phyloP scores from a whole-genome alignment of 805 yeast species.

The Jamesozyma spencerorum region DNA sequence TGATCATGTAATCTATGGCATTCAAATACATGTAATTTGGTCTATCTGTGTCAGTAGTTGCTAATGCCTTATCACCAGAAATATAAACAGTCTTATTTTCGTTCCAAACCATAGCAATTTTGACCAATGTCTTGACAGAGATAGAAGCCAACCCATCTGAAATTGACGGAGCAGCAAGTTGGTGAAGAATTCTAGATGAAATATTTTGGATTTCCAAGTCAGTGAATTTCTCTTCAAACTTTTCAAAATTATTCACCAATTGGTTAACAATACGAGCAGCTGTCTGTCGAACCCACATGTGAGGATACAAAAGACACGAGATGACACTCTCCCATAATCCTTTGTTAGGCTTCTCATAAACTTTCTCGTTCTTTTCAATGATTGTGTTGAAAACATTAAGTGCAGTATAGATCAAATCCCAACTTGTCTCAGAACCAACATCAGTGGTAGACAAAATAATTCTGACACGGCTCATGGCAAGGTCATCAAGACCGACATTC shows the following conservation, averaged over 20 bases:
- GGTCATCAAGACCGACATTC: constrained; percentile 33
- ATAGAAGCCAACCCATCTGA: constrained; percentile 54
- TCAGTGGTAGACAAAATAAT: constrained; percentile 30
- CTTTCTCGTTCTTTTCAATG: constrained; percentile 31
- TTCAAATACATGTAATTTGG: constrained; percentile 17
- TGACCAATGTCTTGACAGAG: constrained; percentile 56
- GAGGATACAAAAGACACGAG: constrained; percentile 66
- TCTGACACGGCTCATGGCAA: constrained; percentile 32
- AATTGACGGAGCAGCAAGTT: constrained; percentile 70
- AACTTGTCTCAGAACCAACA: constrained; percentile 41
- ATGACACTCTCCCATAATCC: constrained; percentile 44
- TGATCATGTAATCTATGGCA: constrained; percentile 35
- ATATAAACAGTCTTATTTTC: constrained; percentile 33
- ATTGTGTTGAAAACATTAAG: constrained; percentile 42
- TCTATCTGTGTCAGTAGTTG: constrained; percentile 23
- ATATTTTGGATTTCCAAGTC: constrained; percentile 53
- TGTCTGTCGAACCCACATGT: constrained; percentile 77
- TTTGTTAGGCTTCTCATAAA: constrained; percentile 28
- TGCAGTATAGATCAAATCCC: constrained; percentile 73
- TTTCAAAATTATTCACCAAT: constrained; percentile 36
- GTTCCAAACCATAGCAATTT: constrained; percentile 56
- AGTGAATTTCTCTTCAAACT: constrained; percentile 29
- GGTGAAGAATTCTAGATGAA: constrained; percentile 61
- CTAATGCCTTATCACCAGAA: no score
- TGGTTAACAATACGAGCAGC: constrained; percentile 52